Evolutionary conservation across 345 rosid species (phyloP).

Genomic region (Eucalyptus grandis): DNA sequence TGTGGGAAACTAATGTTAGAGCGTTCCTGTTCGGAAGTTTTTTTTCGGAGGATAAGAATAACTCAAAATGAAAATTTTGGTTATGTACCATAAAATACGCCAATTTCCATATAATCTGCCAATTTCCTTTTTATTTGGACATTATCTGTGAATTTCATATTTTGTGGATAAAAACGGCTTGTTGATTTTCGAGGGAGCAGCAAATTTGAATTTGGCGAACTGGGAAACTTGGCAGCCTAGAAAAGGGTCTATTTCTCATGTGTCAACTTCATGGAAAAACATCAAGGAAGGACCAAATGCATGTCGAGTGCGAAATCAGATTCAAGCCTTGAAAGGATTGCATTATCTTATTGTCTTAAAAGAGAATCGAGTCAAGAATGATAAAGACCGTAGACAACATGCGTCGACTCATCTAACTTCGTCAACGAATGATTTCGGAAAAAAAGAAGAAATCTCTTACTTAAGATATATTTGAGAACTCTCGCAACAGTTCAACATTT

Average conservation of each 20-base stretch:
- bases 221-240: neutral
- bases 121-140: neutral
- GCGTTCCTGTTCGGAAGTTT: too few species aligned
- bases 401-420: neutral
- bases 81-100: neutral
- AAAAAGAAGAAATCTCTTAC: neutral
- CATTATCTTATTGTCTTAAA: neutral
- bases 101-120: neutral
- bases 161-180: neutral
- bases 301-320: neutral
- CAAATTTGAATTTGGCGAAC: neutral
- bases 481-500: neutral
- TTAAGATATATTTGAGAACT: neutral
- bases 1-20: neutral
- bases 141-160: neutral
- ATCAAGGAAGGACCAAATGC: neutral
- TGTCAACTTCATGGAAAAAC: neutral
- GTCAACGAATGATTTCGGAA: neutral
- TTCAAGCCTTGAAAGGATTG: neutral
- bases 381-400: neutral
- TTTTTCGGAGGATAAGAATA: neutral
- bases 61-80: neutral
- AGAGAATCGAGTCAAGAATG: neutral
- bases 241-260: neutral
- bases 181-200: neutral